Evolutionary conservation across 164 flowering plant species (phyloP).

Genomic region (Magnolia kwangsiensis): DNA sequence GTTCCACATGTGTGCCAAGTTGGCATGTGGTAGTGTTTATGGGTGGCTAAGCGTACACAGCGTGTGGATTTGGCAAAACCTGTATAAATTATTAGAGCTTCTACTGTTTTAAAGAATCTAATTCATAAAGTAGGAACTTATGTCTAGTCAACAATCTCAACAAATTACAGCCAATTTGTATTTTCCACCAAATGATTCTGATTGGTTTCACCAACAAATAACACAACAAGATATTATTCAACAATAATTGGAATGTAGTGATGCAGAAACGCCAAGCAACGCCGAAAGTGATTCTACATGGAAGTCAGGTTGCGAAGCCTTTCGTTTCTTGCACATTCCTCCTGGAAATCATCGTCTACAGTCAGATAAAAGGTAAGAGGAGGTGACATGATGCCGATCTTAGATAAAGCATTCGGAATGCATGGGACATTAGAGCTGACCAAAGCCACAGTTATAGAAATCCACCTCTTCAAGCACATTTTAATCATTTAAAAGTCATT

Average conservation of each 20-base stretch:
- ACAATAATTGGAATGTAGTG: background rate
- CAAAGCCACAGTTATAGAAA: background rate
- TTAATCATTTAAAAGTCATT: too few relatives aligned
- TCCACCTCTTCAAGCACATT: background rate
- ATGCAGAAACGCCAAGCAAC: background rate
- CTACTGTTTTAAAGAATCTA: background rate
- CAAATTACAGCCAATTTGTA: background rate
- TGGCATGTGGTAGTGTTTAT: background rate
- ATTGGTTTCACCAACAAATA: background rate
- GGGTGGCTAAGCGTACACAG: too few relatives aligned
- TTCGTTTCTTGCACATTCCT: conserved; percentile 56
- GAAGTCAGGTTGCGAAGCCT: conserved; percentile 33
- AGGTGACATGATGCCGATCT: background rate
- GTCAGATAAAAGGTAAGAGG: background rate
- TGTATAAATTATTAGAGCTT: too few relatives aligned
- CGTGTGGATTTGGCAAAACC: background rate
- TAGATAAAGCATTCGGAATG: background rate
- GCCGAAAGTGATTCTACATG: background rate
- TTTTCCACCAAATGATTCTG: background rate
- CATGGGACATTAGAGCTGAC: background rate
- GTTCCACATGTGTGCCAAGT: background rate
- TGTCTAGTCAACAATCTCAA: background rate
- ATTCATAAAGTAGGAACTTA: background rate
- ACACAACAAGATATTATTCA: background rate
- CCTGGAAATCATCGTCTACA: conserved; percentile 35